Evolutionary conservation across 2,329 filamentous ascomycete genomes (phyloP).

Genomic region (Chalaropsis thielavioides): DNA sequence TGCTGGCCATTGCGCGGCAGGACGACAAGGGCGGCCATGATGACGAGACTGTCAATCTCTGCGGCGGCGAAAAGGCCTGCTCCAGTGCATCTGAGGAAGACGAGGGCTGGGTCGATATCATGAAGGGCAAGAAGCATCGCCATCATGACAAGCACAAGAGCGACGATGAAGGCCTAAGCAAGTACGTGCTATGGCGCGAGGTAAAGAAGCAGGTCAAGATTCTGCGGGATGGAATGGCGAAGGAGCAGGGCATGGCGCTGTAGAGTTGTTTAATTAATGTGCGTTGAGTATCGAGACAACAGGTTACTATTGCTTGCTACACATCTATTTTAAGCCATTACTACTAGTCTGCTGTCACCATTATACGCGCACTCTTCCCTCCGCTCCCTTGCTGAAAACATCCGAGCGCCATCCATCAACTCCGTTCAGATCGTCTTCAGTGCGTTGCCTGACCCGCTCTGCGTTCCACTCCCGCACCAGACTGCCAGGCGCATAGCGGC

Average conservation of each 20-base stretch:
- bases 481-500: constrained; percentile 77
- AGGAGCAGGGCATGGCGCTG: neutral
- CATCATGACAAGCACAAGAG: neutral
- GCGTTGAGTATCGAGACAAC: neutral
- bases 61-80: neutral
- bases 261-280: neutral
- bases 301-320: neutral
- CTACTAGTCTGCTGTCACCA: neutral
- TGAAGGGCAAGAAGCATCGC: constrained; percentile 19
- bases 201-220: constrained; percentile 49
- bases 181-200: constrained; percentile 43
- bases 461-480: constrained; percentile 82
- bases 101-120: constrained; percentile 29
- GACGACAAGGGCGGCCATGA: constrained; percentile 18
- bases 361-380: neutral
- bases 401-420: constrained; percentile 57
- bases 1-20: constrained; percentile 41
- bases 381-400: neutral
- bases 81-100: constrained; percentile 19
- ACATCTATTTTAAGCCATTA: neutral
- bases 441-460: constrained; percentile 53
- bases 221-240: constrained; percentile 42
- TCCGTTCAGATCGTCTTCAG: constrained; percentile 61
- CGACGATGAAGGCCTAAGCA: constrained; percentile 27
- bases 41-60: neutral